Conservation (phyloP, 139 green algal genomes). For the Nannochloris sp. region DNA sequence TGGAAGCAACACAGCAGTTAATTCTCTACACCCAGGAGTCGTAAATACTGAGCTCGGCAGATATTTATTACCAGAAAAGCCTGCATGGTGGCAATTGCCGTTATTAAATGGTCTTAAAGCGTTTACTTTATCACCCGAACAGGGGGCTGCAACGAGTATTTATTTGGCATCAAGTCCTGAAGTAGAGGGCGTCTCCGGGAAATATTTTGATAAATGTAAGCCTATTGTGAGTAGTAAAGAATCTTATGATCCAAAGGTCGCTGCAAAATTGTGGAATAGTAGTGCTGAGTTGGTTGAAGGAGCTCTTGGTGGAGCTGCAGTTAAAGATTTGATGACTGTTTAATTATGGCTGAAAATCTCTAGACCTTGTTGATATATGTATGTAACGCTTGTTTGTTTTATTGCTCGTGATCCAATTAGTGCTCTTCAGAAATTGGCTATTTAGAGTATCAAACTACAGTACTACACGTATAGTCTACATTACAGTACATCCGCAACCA, state of each 20-base stretch:
- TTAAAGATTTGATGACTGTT: too few relatives aligned
- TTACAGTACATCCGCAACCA: too few relatives aligned
- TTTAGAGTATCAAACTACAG: too few relatives aligned
- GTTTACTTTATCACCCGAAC: conserved; percentile 17
- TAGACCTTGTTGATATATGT: too few relatives aligned
- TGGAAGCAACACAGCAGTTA: conserved; percentile 38
- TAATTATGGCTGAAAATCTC: too few relatives aligned
- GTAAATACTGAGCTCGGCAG: conserved; percentile 74
- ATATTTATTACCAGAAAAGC: conserved; percentile 9
- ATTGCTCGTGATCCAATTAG: too few relatives aligned
- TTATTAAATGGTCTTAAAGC: conserved; percentile 14
- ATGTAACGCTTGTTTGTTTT: too few relatives aligned
- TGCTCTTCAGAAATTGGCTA: too few relatives aligned
- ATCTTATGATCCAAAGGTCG: conserved; percentile 26
- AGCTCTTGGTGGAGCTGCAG: too few relatives aligned
- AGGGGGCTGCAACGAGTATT: conserved; percentile 73
- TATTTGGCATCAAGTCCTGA: conserved; percentile 56
- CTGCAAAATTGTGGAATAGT: conserved; percentile 46
- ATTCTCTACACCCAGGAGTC: conserved; percentile 75
- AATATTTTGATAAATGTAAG: conserved; percentile 67
- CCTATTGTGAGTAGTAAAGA: conserved; percentile 13
- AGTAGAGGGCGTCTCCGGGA: conserved; percentile 53
- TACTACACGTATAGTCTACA: too few relatives aligned
- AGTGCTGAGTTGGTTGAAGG: conserved; percentile 48
- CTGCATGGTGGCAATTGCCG: conserved; percentile 31